Evolutionary conservation across 2,329 filamentous ascomycete species (phyloP).

Genomic region (Pezicula radicicola): DNA sequence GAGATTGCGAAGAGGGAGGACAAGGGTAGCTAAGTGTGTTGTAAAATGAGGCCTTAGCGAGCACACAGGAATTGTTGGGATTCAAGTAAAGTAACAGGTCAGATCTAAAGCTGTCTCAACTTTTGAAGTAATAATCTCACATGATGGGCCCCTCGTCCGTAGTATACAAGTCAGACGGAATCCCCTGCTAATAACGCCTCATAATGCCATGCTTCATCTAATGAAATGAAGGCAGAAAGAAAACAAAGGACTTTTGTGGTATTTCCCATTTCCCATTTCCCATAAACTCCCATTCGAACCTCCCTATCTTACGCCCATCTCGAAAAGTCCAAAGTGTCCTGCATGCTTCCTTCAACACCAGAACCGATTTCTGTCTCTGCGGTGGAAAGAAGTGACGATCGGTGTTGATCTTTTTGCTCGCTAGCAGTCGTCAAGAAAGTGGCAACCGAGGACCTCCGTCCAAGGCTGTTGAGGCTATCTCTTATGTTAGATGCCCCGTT

Average conservation of each 20-base stretch:
- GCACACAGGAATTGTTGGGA: too few species aligned
- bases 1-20: too few species aligned
- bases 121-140: too few species aligned
- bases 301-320: conserved; percentile 22
- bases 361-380: conserved; percentile 48
- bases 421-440: conserved; percentile 60
- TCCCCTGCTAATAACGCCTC: too few species aligned
- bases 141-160: too few species aligned
- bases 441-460: conserved; percentile 58
- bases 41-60: too few species aligned
- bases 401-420: conserved; percentile 51
- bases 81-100: too few species aligned
- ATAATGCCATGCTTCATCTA: too few species aligned
- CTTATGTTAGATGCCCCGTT: conserved; percentile 40
- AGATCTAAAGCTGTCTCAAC: too few species aligned
- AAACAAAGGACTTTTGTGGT: conserved; percentile 21
- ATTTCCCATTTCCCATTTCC: conserved; percentile 17
- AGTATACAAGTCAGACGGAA: too few species aligned
- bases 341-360: conserved; percentile 24
- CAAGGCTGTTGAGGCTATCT: conserved; percentile 57
- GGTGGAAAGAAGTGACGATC: conserved; percentile 55
- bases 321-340: conserved; percentile 30
- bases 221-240: neutral
- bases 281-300: neutral
- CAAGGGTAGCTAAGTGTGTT: too few species aligned